A percentile compares a stretch with the other conserved stretches of the same genome.
Evolutionary conservation across 1,139 yeast genomes (phyloP).

Genomic region (Geotrichum reessii): DNA sequence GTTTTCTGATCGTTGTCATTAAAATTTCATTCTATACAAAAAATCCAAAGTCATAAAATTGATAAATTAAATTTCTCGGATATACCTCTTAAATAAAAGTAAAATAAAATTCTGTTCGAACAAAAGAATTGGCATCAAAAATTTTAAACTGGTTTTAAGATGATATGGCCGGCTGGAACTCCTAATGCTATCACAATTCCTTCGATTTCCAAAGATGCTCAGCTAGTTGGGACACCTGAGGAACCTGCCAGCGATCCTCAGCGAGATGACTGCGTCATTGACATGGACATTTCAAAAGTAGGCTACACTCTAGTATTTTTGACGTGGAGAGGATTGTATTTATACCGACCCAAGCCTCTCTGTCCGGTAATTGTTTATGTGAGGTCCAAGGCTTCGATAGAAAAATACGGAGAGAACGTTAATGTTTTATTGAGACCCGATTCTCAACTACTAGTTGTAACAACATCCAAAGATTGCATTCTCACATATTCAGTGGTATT

Average conservation of each 20-base stretch:
- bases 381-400: slow-evolving; percentile 30
- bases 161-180: slow-evolving; percentile 22
- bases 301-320: slow-evolving; percentile 22
- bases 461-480: slow-evolving; percentile 32
- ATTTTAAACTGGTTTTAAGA: neutral
- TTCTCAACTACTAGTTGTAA: slow-evolving; percentile 33
- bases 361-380: slow-evolving; percentile 35
- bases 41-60: neutral
- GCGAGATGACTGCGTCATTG: slow-evolving; percentile 19
- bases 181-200: slow-evolving; percentile 19
- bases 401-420: slow-evolving; percentile 31
- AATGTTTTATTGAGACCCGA: slow-evolving; percentile 33
- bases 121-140: neutral
- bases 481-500: slow-evolving; percentile 29
- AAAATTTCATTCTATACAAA: neutral
- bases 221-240: slow-evolving; percentile 11
- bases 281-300: slow-evolving; percentile 22
- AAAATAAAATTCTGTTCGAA: too few species aligned
- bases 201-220: slow-evolving; percentile 10
- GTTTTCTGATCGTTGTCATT: neutral
- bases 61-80: neutral
- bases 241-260: slow-evolving; percentile 15
- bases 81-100: neutral
- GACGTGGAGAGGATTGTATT: slow-evolving; percentile 24
- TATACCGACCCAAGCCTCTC: slow-evolving; percentile 29